phyloP scores from a whole-genome alignment of 495 filamentous ascomycete genomes.

The Neurospora discreta region DNA sequence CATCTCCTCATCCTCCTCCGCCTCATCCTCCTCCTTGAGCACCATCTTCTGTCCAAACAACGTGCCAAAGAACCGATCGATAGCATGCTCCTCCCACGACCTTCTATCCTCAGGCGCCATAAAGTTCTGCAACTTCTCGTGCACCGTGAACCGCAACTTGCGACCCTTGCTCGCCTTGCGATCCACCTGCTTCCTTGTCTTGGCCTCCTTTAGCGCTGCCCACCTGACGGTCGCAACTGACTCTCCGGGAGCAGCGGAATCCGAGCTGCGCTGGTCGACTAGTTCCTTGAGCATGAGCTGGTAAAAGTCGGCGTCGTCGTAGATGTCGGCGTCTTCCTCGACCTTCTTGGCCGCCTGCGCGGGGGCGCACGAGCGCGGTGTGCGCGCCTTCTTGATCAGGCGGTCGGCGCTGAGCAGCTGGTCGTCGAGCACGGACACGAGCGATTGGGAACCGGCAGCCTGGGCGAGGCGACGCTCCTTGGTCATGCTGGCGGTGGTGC shows the following conservation, averaged over 20 bases:
- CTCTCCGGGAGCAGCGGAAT: slow-evolving; percentile 35
- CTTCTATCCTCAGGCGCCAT: slow-evolving; percentile 85
- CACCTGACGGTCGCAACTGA: slow-evolving; percentile 37
- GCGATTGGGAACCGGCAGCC: slow-evolving; percentile 44
- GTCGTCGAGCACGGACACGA: slow-evolving; percentile 61
- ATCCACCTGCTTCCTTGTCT: slow-evolving; percentile 73
- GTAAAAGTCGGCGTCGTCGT: slow-evolving; percentile 92
- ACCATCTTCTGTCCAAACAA: slow-evolving; percentile 71
- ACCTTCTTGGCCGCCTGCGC: slow-evolving; percentile 44
- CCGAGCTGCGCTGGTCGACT: slow-evolving; percentile 69
- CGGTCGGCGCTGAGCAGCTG: slow-evolving; percentile 60
- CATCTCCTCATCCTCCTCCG: slow-evolving; percentile 40
- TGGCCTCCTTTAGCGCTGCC: slow-evolving; percentile 68
- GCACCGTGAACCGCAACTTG: slow-evolving; percentile 85
- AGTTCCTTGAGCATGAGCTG: slow-evolving; percentile 83
- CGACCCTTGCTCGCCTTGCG: slow-evolving; percentile 91
- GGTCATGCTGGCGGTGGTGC: slow-evolving; percentile 29
- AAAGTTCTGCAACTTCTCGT: slow-evolving; percentile 96
- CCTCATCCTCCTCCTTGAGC: slow-evolving; percentile 55
- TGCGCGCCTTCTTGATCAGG: slow-evolving; percentile 53
- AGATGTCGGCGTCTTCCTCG: slow-evolving; percentile 48
- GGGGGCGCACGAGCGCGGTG: slow-evolving; percentile 63
- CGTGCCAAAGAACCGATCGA: slow-evolving; percentile 80
- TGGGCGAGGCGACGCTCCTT: slow-evolving; percentile 37
- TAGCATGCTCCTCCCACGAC: slow-evolving; percentile 62